Evolutionary conservation across 2,329 filamentous ascomycete genomes (phyloP).

Genomic region (Clarireedia hainanense): DNA sequence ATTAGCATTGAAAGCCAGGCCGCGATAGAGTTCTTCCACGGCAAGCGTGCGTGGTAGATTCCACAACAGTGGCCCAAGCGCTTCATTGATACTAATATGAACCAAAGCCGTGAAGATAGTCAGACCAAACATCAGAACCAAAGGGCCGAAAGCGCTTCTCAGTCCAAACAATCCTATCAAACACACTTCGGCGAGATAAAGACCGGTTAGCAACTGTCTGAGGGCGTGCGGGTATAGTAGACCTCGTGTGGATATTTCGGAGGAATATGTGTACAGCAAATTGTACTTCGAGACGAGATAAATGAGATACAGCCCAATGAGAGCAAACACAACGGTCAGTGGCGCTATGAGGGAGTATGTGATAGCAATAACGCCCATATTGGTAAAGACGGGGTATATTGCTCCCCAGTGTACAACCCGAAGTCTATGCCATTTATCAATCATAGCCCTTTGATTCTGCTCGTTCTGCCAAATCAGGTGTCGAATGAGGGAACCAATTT

Average conservation of each 20-base stretch:
- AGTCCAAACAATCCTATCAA: slow-evolving; percentile 57
- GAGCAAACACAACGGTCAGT: slow-evolving; percentile 56
- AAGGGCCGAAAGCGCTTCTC: slow-evolving; percentile 41
- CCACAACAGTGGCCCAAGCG: slow-evolving; percentile 23
- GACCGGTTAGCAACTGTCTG: slow-evolving; percentile 54
- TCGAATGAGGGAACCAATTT: slow-evolving; percentile 49
- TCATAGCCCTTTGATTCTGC: slow-evolving; percentile 55
- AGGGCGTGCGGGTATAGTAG: slow-evolving; percentile 55
- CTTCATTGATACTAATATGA: slow-evolving; percentile 35
- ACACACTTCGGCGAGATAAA: slow-evolving; percentile 55
- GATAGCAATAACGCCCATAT: slow-evolving; percentile 39
- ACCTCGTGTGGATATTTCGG: slow-evolving; percentile 56
- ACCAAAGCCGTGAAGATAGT: slow-evolving; percentile 47
- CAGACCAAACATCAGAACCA: slow-evolving; percentile 50
- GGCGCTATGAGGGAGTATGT: slow-evolving; percentile 59
- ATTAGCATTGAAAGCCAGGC: slow-evolving; percentile 25
- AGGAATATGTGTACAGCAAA: slow-evolving; percentile 54
- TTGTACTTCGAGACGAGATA: slow-evolving; percentile 61
- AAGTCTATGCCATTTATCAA: slow-evolving; percentile 46
- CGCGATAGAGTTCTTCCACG: slow-evolving; percentile 19
- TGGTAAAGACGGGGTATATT: slow-evolving; percentile 47
- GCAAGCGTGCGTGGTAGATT: slow-evolving; percentile 27
- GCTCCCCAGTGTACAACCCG: slow-evolving; percentile 50
- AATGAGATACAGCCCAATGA: slow-evolving; percentile 54
- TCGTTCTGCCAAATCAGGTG: slow-evolving; percentile 49